Percentiles rank a stretch among this genome's conserved stretches.
phyloP scores from a whole-genome alignment of 2,329 filamentous ascomycete genomes.

The Lachnum nothofagi region DNA sequence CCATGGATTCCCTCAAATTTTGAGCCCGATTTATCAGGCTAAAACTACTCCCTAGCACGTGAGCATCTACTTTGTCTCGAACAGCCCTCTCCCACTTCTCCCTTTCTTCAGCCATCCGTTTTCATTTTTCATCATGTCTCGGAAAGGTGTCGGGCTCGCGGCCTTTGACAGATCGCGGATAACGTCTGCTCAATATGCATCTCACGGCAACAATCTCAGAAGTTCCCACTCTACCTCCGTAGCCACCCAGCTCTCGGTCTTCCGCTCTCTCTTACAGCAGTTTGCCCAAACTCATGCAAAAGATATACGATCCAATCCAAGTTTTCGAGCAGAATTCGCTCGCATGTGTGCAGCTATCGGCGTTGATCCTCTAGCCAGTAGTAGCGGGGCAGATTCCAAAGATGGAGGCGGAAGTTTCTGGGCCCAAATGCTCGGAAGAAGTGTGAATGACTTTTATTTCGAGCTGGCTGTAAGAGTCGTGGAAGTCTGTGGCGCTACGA shows the following conservation, averaged over 20 bases:
- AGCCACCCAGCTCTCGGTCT: constrained; percentile 89
- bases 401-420: constrained; percentile 66
- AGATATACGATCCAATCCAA: constrained; percentile 91
- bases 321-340: constrained; percentile 93
- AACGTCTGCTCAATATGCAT: constrained; percentile 82
- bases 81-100: too few species aligned
- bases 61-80: too few species aligned
- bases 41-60: too few species aligned
- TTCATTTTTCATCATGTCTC: constrained; percentile 49
- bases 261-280: constrained; percentile 89
- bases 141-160: constrained; percentile 82
- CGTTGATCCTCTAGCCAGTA: constrained; percentile 83
- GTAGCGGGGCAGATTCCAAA: constrained; percentile 46
- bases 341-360: constrained; percentile 98
- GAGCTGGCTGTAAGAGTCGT: constrained; percentile 94
- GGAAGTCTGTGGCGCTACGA: constrained; percentile 80
- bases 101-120: too few species aligned
- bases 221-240: constrained; percentile 78
- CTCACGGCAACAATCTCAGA: constrained; percentile 82
- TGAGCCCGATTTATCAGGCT: too few species aligned
- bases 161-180: constrained; percentile 83
- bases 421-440: constrained; percentile 85
- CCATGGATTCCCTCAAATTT: too few species aligned
- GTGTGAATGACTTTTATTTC: constrained; percentile 98
- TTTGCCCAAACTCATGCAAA: constrained; percentile 92